Evolutionary conservation across 768 basidiomycete species (phyloP).

Genomic region (Lentinula aciculospora): DNA sequence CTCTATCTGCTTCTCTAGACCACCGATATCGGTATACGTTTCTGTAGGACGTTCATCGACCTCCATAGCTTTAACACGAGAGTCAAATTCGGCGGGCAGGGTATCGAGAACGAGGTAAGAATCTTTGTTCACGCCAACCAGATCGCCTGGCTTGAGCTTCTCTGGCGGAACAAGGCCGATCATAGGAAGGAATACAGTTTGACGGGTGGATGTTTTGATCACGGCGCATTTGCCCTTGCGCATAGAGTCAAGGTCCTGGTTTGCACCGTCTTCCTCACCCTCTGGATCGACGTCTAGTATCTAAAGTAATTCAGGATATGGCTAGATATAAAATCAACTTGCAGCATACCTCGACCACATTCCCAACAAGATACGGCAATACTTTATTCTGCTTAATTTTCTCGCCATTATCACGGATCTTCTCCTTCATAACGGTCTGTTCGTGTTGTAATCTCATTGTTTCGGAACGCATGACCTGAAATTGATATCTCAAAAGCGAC

Average conservation of each 20-base stretch:
- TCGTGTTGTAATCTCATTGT: slow-evolving; percentile 89
- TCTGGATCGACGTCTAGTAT: slow-evolving; percentile 94
- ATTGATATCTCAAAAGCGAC: neutral
- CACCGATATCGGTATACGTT: slow-evolving; percentile 96
- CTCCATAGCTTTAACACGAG: slow-evolving; percentile 99
- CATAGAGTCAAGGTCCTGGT: slow-evolving; percentile 91
- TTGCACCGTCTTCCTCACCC: slow-evolving; percentile 91
- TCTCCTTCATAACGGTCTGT: slow-evolving; percentile 95
- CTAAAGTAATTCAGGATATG: slow-evolving; percentile 31
- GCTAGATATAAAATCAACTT: neutral
- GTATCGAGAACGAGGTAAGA: slow-evolving; percentile 96
- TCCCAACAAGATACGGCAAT: slow-evolving; percentile 94
- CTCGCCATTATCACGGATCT: slow-evolving; percentile 95
- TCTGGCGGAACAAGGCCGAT: slow-evolving; percentile 96
- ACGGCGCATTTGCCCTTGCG: slow-evolving; percentile 98
- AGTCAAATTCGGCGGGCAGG: slow-evolving; percentile 95
- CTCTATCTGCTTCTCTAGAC: slow-evolving; percentile 98
- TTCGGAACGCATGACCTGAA: slow-evolving; percentile 94
- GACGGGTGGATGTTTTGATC: slow-evolving; percentile 97
- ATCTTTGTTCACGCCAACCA: slow-evolving; percentile 99
- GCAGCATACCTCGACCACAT: slow-evolving; percentile 85
- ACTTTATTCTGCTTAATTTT: slow-evolving; percentile 99
- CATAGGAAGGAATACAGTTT: slow-evolving; percentile 97
- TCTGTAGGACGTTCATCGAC: slow-evolving; percentile 98
- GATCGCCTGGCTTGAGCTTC: slow-evolving; percentile 83